A percentile compares a stretch with the other conserved stretches of the same genome.
These are phyloP conservation scores for Trichosporon coremiiforme DNA, from an alignment of 1,284 basidiomycete genomes.

Conservation along the genomic window DNA sequence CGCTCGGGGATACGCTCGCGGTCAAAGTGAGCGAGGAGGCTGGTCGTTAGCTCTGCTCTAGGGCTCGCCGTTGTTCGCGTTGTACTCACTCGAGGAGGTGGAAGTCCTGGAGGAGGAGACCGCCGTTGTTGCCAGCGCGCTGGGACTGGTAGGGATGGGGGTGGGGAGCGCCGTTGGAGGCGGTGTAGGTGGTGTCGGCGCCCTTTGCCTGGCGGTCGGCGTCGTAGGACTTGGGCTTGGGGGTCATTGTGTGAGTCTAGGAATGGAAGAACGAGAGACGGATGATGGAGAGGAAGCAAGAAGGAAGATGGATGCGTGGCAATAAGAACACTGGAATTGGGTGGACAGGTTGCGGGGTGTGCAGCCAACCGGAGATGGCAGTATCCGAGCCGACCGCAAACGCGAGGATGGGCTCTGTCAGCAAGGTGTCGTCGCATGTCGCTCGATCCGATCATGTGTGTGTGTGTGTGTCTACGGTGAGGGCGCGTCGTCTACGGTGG, in stretches of 20 bases:
- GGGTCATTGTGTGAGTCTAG: not conserved
- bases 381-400: not conserved
- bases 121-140: conserved; percentile 72
- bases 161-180: conserved; percentile 76
- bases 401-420: not conserved
- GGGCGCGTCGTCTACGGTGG: too few relatives aligned
- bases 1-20: conserved; percentile 94
- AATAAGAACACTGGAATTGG: not conserved
- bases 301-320: not conserved
- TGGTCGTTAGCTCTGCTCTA: conserved; percentile 45
- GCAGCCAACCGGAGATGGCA: not conserved
- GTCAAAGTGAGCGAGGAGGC: conserved; percentile 82
- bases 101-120: conserved; percentile 79
- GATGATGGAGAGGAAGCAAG: not conserved
- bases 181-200: conserved; percentile 65
- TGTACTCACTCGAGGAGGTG: conserved; percentile 51
- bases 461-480: too few relatives aligned
- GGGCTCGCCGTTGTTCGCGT: too few relatives aligned
- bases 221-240: conserved; percentile 20
- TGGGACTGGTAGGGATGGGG: conserved; percentile 66
- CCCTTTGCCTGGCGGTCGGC: conserved; percentile 20
- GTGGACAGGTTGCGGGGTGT: not conserved
- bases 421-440: not conserved
- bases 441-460: too few relatives aligned
- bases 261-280: not conserved